These are phyloP conservation scores for Desmodesmus armatus DNA, from an alignment of 139 green algal species.

Conservation along the genomic window DNA sequence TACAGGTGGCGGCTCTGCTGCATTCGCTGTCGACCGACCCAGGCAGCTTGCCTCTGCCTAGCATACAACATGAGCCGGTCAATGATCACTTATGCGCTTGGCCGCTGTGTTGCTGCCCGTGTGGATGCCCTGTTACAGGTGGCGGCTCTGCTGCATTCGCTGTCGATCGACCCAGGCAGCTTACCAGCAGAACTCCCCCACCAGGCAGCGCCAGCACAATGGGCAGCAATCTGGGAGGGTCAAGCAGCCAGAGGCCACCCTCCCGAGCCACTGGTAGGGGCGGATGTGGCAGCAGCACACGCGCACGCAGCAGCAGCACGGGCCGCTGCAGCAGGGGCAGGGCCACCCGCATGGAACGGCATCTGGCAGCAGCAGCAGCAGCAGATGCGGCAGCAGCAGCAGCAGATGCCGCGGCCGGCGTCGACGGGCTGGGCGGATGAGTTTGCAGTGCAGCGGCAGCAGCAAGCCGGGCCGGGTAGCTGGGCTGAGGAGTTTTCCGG, in stretches of 20 bases:
- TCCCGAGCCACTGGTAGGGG: constrained; percentile 24
- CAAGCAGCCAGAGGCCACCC: constrained; percentile 2
- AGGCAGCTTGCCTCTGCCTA: no score
- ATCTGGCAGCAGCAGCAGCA: constrained; percentile 43
- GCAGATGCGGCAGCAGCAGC: constrained; percentile 24
- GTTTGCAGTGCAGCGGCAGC: constrained; percentile 51
- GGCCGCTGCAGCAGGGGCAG: background rate
- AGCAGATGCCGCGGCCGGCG: constrained; percentile 10
- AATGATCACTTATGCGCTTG: no score
- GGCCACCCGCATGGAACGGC: constrained; percentile 32
- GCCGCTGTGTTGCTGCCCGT: no score
- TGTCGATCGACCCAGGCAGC: constrained; percentile 74
- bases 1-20: background rate
- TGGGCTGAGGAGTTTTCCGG: constrained; percentile 38
- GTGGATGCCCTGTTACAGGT: constrained; percentile 64
- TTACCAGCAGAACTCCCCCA: constrained; percentile 50
- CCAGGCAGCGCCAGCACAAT: constrained; percentile 35
- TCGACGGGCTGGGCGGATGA: constrained; percentile 67
- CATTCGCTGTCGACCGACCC: background rate
- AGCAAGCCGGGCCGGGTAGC: constrained; percentile 16
- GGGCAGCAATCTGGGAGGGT: constrained; percentile 33
- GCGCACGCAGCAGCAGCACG: constrained; percentile 20
- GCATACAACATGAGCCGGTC: no score
- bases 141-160: constrained; percentile 69
- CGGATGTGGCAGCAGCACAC: constrained; percentile 58